Base-by-base conservation (phyloP, 2,329 filamentous ascomycete genomes). In the Paraphaeosphaeria sporulosa region DNA sequence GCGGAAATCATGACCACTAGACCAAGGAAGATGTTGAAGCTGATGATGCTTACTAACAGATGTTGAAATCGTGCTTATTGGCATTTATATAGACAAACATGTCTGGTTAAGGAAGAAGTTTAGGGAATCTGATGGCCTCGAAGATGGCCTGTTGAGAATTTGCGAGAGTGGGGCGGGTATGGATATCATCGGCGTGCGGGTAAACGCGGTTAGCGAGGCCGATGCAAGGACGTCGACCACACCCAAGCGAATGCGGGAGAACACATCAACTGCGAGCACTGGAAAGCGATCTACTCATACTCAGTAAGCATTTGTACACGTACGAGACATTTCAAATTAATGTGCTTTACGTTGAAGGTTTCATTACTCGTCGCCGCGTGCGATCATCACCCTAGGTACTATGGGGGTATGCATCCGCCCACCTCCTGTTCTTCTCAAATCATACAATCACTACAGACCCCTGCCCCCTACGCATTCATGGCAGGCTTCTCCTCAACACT, bases 1-100 rank as follows among this genome's bases (percentile, higher is more conserved):
- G 51, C 51, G 51, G 51, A 54, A 54, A 54, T 54, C 51, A 54
- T 54, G 51, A 54, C 51, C 51, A 54, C 51, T 54, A 54, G 51
- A 54, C 51, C 51, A 54, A 43, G 34, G 51, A 54, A 54, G 51
- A 54, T 54, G n/a, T 6, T 36, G 42, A 44, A 43, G 40, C 42
- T 44, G 1, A 2, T n/a, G 2, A 17, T 23, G 40, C 42, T 44
- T 44, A 44, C 42, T 44, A n/a, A n/a, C n/a, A n/a, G n/a, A n/a
- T n/a, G n/a, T n/a, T n/a, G n/a, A n/a, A n/a, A n/a, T n/a, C n/a
- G n/a, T n/a, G n/a, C n/a, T n/a, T n/a, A n/a, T n/a, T n/a, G n/a
- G n/a, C n/a, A n/a, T n/a, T n/a, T n/a, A n/a, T n/a, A n/a, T n/a
- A n/a, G n/a, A n/a, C n/a, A n/a, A n/a, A n/a, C n/a, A n/a, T n/a